A percentile compares a stretch with the other conserved stretches of the same genome.
Conservation (phyloP, 345 rosid genomes). For the Chamaenerion angustifolium region DNA sequence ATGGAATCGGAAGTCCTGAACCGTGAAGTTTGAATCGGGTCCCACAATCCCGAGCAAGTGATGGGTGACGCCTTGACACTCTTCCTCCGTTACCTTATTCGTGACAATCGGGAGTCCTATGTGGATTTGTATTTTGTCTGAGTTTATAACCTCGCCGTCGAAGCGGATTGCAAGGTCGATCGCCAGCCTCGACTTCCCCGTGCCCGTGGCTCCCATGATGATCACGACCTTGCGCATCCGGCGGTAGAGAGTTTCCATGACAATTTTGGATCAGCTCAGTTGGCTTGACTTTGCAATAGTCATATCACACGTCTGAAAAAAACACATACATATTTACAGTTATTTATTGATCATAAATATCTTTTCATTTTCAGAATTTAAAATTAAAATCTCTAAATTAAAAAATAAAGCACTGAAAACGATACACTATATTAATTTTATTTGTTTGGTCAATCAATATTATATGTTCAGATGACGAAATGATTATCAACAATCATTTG, state of each 20-base stretch:
- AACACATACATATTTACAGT: too few species aligned
- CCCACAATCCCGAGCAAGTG: slow-evolving; percentile 18
- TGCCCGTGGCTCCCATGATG: slow-evolving; percentile 20
- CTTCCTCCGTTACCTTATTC: slow-evolving; percentile 17
- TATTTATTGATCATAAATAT: too few species aligned
- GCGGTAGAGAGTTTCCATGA: slow-evolving; percentile 7
- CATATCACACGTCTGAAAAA: too few species aligned
- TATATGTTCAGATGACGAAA: too few species aligned
- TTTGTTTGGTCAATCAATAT: too few species aligned
- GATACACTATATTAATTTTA: too few species aligned
- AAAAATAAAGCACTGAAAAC: too few species aligned
- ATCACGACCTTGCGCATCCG: slow-evolving; percentile 15
- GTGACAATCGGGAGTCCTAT: slow-evolving; percentile 21
- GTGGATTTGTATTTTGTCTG: slow-evolving; percentile 25
- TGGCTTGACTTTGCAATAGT: too few species aligned
- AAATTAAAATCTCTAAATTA: too few species aligned
- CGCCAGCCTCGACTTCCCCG: slow-evolving; percentile 26
- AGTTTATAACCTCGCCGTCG: slow-evolving; percentile 19
- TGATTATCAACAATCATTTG: too few species aligned
- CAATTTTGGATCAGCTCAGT: background rate
- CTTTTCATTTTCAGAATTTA: too few species aligned
- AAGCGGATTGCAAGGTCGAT: slow-evolving; percentile 19
- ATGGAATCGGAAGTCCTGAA: slow-evolving; percentile 11
- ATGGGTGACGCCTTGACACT: slow-evolving; percentile 26
- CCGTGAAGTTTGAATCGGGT: slow-evolving; percentile 16